Base-by-base conservation (phyloP, 192 early-diverging fungal species). In the Phycomyces blakesleeanus region DNA sequence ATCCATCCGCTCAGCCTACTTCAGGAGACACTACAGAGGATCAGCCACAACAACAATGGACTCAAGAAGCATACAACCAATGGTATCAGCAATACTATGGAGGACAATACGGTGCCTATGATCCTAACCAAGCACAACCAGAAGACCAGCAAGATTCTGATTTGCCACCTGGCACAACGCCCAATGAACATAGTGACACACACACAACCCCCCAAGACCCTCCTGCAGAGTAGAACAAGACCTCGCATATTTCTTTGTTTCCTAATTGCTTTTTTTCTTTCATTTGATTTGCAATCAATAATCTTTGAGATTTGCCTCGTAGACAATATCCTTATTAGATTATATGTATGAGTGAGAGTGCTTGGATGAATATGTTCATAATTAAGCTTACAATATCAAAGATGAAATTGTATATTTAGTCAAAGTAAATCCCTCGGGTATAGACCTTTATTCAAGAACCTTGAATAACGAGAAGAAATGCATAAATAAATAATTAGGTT, bases 61-160 rank as follows among this genome's bases (percentile, higher is more conserved):
- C 49, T 53, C 65, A 62, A n/a, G 74, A 73, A 11, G 72, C 72
- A 14, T 74, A 76, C 52, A 68, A 69, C 39, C 78, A 80, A 51
- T 77, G 76, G 51, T 80, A 80, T 29, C 70, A 73, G 34, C 78
- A 79, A 49, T 74, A 79, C 29, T 76, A 77, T 66, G 64, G 64
- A 20, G 38, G 51, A 3, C 57, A 59, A 5, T 50, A 66, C 5
- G 55, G 26, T 29, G 12, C 40, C 4, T 66, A 52, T 58, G 54
- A 64, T 49, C 61, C 44, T 11, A 47, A 18, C 18, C 27, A 66
- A 51, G 39, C 24, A 16, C 34, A 40, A 26, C 61, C 51, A 53
- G 27, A 51, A 50, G 44, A 5, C 16, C 16, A 51, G 12, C 22
- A 34, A 34, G 29, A 34, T 2, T n/a, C 44, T 47, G 44, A 47